Percentiles rank a stretch among this genome's conserved stretches.
Evolutionary conservation across 1,284 basidiomycete genomes (phyloP).

Genomic region (Peniophora sp.): DNA sequence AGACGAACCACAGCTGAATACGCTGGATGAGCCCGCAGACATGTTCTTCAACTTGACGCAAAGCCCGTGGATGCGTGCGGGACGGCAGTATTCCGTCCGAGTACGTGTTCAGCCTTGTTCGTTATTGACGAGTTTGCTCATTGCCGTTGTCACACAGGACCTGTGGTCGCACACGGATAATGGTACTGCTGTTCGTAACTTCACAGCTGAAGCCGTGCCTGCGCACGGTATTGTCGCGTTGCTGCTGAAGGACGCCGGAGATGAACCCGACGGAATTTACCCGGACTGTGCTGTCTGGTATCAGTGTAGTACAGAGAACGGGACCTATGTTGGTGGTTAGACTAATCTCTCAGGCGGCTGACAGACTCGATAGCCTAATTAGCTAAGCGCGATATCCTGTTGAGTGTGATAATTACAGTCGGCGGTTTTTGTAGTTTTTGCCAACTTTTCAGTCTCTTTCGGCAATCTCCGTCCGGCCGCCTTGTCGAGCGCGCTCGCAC

Average conservation of each 20-base stretch:
- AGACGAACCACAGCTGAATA: constrained; percentile 24
- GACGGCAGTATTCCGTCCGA: constrained; percentile 51
- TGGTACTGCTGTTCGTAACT: constrained; percentile 55
- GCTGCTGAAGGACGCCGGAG: constrained; percentile 53
- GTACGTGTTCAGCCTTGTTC: constrained; percentile 25
- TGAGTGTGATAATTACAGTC: too few species aligned
- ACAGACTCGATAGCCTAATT: too few species aligned
- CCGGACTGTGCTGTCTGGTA: constrained; percentile 17
- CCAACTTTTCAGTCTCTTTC: too few species aligned
- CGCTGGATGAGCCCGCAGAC: constrained; percentile 41
- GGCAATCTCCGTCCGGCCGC: too few species aligned
- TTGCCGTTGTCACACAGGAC: constrained; percentile 31
- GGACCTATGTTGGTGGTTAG: constrained; percentile 14
- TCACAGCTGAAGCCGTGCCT: constrained; percentile 50
- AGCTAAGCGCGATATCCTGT: too few species aligned
- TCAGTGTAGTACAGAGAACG: constrained; percentile 17
- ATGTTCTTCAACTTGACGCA: constrained; percentile 61
- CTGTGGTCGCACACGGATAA: constrained; percentile 64
- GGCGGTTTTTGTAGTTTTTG: too few species aligned
- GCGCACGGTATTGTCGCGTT: constrained; percentile 65
- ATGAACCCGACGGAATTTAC: constrained; percentile 46
- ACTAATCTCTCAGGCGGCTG: too few species aligned
- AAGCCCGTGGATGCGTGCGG: constrained; percentile 63
- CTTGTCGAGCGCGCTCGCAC: too few species aligned
- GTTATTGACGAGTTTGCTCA: background rate